Conservation (phyloP, 331 rosid genomes). For the Quercus tomentella region DNA sequence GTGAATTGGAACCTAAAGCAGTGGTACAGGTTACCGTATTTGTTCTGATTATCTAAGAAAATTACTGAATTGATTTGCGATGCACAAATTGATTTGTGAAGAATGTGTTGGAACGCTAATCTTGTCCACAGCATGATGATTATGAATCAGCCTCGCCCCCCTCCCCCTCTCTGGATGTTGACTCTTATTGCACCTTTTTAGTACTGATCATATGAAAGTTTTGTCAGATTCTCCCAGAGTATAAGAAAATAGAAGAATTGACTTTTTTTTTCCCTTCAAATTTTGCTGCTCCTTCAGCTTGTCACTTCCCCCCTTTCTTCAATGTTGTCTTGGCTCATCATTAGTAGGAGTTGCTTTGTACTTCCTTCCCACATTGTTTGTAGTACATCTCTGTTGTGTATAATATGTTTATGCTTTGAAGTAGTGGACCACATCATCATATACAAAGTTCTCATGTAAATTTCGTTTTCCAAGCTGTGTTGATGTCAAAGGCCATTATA, state of each 20-base stretch:
- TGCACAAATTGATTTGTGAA: not conserved
- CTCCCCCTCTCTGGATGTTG: not conserved
- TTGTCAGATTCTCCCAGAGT: not conserved
- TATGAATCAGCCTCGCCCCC: not conserved
- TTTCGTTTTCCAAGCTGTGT: not conserved
- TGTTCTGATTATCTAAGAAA: constrained; percentile 23
- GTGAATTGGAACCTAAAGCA: constrained; percentile 33
- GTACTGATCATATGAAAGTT: not conserved
- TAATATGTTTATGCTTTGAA: not conserved
- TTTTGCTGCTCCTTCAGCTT: not conserved
- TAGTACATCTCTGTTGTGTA: not conserved
- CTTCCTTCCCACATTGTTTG: not conserved
- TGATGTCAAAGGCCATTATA: not conserved
- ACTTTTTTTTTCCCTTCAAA: not conserved
- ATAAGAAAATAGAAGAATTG: not conserved
- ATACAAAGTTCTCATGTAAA: not conserved
- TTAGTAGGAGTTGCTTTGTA: not conserved
- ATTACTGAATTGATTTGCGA: constrained; percentile 7
- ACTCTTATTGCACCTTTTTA: not conserved
- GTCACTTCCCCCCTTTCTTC: not conserved
- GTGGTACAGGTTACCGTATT: constrained; percentile 23
- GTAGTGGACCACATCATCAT: not conserved
- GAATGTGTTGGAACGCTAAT: not conserved
- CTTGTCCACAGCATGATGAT: not conserved
- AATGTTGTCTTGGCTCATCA: not conserved